Evolutionary conservation across 75 land plant species (phyloP), one percentile per base, ranked within the genome.

Genomic region (Sequoiadendron giganteum): DNA sequence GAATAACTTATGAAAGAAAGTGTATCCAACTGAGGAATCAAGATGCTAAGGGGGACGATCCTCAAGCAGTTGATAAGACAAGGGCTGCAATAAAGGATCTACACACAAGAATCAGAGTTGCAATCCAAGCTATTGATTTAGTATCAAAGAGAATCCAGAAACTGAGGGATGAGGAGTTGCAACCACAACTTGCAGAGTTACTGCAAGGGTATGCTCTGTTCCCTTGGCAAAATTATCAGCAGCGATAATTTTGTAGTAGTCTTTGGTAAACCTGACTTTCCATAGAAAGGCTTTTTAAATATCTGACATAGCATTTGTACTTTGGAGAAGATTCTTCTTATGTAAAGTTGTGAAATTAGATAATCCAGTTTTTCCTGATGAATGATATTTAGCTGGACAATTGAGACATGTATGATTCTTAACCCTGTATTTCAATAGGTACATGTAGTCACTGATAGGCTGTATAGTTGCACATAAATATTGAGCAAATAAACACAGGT

Each of bases 121-220:
- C 99, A 9, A 90, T 97, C 8, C 86, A 94, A 79, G 94, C 95
- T 72, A 96, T 94, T 58, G 96, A 97, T 68, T 89, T 94, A 5
- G 98, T 98, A 77, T 95, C 96, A 48, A 89, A 79, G 32, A 93
- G 87, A 87, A 96, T 98, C 40, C 90, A 95, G 87, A 95, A 97
- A 88, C 85, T 98, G 52, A 94, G 95, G 88, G 97, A 97, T 85
- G 99, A 98, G 65, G 99, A 98, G 68, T 91, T 98, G 77, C 92
- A 92, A 54, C 99, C 99, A 21, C 99, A 98, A 88, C 91, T 98
- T 30, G 48, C 92, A 34, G 99, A 98, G 85, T 88, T 95, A 43
- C 78, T 89, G 32, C 90, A 91, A 85, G 94, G 93, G 93, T 92
- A 89, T 85, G 86, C 21, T 21, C 19, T 38, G 32, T 82, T 47